Percentiles rank a stretch among this genome's conserved stretches.
These are phyloP conservation scores for Basidioascus undulatus DNA, from an alignment of 768 basidiomycete species.

Conservation along the genomic window DNA sequence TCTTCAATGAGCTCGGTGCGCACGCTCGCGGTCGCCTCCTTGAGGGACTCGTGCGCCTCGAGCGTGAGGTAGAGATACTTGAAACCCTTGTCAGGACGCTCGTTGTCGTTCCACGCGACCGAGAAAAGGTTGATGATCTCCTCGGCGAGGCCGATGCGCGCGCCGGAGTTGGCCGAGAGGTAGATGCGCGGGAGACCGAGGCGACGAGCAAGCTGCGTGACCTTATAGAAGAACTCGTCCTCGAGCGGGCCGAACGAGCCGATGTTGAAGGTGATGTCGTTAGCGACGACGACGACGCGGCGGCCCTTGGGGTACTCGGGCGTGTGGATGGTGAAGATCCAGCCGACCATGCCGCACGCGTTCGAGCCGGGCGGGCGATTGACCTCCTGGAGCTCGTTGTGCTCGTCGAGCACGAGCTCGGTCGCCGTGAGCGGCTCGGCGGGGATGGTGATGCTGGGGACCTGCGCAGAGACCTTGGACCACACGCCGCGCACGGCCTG, in stretches of 20 bases:
- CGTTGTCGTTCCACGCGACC: slow-evolving; percentile 64
- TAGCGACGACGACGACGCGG: slow-evolving; percentile 68
- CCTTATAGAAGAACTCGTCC: slow-evolving; percentile 89
- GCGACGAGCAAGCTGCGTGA: slow-evolving; percentile 73
- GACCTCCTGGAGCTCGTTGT: slow-evolving; percentile 72
- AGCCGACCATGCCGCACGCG: slow-evolving; percentile 88
- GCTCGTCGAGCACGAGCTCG: slow-evolving; percentile 83
- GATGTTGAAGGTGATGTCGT: slow-evolving; percentile 96
- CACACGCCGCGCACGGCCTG: slow-evolving; percentile 89
- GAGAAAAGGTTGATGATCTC: slow-evolving; percentile 72
- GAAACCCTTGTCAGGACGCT: slow-evolving; percentile 77
- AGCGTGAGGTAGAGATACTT: slow-evolving; percentile 87
- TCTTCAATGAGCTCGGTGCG: slow-evolving; percentile 65
- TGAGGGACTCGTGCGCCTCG: slow-evolving; percentile 67
- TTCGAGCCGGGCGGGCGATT: slow-evolving; percentile 84
- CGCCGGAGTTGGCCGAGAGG: slow-evolving; percentile 95
- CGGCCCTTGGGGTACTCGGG: slow-evolving; percentile 83
- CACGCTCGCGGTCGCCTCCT: slow-evolving; percentile 54
- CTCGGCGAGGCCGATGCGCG: slow-evolving; percentile 84
- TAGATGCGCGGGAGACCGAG: slow-evolving; percentile 84
- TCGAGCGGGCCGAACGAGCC: slow-evolving; percentile 91
- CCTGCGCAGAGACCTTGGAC: slow-evolving; percentile 36
- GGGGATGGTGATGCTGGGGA: slow-evolving; percentile 46
- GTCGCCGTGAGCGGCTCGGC: slow-evolving; percentile 55
- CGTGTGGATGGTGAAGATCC: slow-evolving; percentile 77